A percentile compares a stretch with the other conserved stretches of the same genome.
phyloP scores from a whole-genome alignment of 1,284 basidiomycete species.

The Trichosporon sp. region DNA sequence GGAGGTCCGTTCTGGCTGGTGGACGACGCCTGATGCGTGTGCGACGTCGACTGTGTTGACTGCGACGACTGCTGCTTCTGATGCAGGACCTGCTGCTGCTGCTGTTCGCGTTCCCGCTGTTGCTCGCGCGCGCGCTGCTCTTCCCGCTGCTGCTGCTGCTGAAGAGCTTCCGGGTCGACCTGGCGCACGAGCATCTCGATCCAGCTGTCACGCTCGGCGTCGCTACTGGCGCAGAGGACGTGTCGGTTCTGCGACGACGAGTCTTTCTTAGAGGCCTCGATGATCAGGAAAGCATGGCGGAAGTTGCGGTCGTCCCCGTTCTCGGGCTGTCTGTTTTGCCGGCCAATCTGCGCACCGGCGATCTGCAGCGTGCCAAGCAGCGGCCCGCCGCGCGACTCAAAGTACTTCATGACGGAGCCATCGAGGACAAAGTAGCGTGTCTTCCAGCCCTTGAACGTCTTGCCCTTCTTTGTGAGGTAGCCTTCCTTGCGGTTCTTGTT shows the following conservation, averaged over 20 bases:
- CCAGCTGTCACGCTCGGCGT: conserved; percentile 87
- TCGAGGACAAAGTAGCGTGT: conserved; percentile 89
- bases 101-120: not conserved
- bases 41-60: not conserved
- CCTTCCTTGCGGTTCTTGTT: conserved; percentile 94
- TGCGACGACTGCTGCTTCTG: not conserved
- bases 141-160: conserved; percentile 42
- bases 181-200: conserved; percentile 85
- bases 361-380: conserved; percentile 85
- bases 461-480: conserved; percentile 91
- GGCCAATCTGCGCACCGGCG: conserved; percentile 79
- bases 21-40: not conserved
- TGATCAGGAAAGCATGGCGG: conserved; percentile 92
- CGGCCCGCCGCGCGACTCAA: conserved; percentile 85
- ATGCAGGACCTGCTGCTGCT: not conserved
- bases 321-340: conserved; percentile 58
- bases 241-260: conserved; percentile 69
- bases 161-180: conserved; percentile 47
- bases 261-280: conserved; percentile 63
- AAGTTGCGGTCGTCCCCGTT: conserved; percentile 81
- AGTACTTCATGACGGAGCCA: conserved; percentile 84
- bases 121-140: not conserved
- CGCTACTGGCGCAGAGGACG: conserved; percentile 93
- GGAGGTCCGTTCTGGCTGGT: not conserved
- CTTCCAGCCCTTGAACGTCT: conserved; percentile 87